These are phyloP conservation scores for Chlamydomonas sp. DNA, from an alignment of 139 green algal genomes.

Conservation along the genomic window DNA sequence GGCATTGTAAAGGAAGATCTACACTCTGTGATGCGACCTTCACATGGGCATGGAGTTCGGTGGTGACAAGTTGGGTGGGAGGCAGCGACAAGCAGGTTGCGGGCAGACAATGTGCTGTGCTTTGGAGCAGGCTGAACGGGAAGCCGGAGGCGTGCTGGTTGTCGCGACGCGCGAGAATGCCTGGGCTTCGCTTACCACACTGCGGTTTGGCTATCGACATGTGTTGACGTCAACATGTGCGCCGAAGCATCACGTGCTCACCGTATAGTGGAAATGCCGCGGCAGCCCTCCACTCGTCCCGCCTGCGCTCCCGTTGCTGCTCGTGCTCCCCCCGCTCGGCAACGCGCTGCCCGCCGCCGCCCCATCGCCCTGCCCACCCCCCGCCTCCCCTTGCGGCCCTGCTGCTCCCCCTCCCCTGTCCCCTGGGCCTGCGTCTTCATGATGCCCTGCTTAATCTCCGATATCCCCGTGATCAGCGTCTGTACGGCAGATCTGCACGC, in stretches of 20 bases:
- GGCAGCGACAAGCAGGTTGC: neutral
- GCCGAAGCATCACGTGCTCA: neutral
- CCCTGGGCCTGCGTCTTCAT: slow-evolving; percentile 1
- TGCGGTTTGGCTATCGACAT: too few species aligned
- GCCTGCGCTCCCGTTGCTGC: neutral
- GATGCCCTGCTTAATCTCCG: slow-evolving; percentile 39
- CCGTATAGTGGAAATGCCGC: slow-evolving; percentile 39
- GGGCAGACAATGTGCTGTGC: neutral
- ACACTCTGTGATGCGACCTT: too few species aligned
- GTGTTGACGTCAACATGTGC: too few species aligned
- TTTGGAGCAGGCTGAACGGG: too few species aligned
- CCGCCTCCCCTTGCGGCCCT: neutral
- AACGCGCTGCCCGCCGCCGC: neutral
- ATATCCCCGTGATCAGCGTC: slow-evolving; percentile 21
- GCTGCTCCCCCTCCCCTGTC: neutral
- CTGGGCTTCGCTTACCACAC: too few species aligned
- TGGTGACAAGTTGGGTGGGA: too few species aligned
- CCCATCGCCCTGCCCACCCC: too few species aligned
- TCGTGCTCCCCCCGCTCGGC: neutral
- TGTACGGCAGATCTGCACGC: slow-evolving; percentile 15
- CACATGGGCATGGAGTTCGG: too few species aligned
- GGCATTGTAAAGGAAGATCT: too few species aligned
- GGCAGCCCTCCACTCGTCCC: neutral
- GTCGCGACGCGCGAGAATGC: too few species aligned
- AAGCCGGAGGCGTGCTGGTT: too few species aligned